Conservation (phyloP, 345 rosid genomes). For the Sapria himalayana region DNA sequence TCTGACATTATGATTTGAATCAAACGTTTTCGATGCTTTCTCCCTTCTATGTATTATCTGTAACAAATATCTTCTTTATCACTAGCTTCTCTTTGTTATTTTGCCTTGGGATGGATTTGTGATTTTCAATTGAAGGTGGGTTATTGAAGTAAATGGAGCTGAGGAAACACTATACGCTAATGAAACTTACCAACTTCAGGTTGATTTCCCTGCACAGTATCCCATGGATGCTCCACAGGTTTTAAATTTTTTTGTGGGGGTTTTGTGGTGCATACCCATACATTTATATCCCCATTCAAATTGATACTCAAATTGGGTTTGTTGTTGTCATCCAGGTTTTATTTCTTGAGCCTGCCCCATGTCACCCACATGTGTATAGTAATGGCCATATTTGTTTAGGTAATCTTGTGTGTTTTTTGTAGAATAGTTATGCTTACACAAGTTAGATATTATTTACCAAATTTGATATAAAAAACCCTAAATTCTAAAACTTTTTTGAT, state of each 20-base stretch:
- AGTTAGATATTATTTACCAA: no score
- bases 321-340: constrained; percentile 32
- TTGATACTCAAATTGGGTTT: neutral
- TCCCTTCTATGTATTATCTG: neutral
- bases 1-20: neutral
- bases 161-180: constrained; percentile 67
- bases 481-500: no score
- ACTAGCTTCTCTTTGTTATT: no score
- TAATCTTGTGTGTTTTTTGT: constrained; percentile 11
- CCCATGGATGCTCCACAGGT: constrained; percentile 99
- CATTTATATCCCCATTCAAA: no score
- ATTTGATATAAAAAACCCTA: no score
- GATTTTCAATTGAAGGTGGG: constrained; percentile 32
- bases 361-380: constrained; percentile 94
- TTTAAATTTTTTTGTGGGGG: neutral
- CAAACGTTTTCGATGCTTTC: neutral
- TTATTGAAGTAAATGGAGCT: constrained; percentile 77
- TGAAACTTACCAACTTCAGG: constrained; percentile 90
- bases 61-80: no score
- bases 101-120: no score
- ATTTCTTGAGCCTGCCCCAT: constrained; percentile 75
- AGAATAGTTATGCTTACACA: no score
- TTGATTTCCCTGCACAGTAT: constrained; percentile 92
- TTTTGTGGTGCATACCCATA: neutral
- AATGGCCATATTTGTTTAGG: constrained; percentile 97